Evolutionary conservation across 768 basidiomycete genomes (phyloP), one percentile per base, ranked within the genome.

Genomic region (Hortiboletus campestris): DNA sequence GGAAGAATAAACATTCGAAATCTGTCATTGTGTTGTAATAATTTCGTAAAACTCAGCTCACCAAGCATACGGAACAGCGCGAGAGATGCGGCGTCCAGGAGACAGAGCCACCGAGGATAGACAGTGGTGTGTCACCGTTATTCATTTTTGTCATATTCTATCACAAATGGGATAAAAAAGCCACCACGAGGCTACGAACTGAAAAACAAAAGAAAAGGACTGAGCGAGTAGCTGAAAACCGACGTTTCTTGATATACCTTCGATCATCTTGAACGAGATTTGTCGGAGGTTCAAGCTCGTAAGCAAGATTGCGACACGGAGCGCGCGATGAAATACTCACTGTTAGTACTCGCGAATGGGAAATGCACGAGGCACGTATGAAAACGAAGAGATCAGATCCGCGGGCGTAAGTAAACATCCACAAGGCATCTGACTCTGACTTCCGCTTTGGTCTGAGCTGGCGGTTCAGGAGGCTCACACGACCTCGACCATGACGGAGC

Each of bases 1-100:
- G 57, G 58, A 65, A 57, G 49, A 34, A 38, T 51, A 34, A 39
- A 38, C 38, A 40, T 51, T 55, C 56, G 51, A 55, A 50, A 66
- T 51, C 28, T 40, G 68, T 59, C 66, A 61, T 48, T 45, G 49
- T 67, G 51, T 17, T 61, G 69, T 72, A 62, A 72, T 62, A n/a
- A 64, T 71, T 54, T 63, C 70, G 68, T 67, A 73, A 73, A 67
- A 59, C 25, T 59, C 28, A 56, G 47, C 68, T 62, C 61, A 67
- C 57, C 53, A 51, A 38, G 59, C 49, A 51, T 47, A 53, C 49
- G 59, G 61, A 70, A 60, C 57, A 57, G 25, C 52, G 55, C 50
- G 13, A 55, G 44, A 48, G 42, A 58, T 51, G 57, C 51, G 64
- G 60, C 43, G 51, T 51, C 45, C 47, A 53, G 46, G 16, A 35